Evolutionary conservation across 805 yeast genomes (phyloP).

Genomic region (Dipodascus albidus): DNA sequence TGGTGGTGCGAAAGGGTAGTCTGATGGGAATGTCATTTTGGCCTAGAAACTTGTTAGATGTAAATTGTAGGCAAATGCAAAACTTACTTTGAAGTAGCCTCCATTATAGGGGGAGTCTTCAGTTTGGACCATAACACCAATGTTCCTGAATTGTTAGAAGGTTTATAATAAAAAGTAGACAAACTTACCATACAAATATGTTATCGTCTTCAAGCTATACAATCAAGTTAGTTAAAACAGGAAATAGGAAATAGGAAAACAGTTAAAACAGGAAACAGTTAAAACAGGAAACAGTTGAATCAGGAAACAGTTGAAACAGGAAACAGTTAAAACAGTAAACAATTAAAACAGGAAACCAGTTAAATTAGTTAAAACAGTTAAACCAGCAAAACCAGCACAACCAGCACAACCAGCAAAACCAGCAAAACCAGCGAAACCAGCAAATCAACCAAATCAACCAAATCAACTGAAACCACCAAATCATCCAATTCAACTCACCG

Average conservation of each 20-base stretch:
- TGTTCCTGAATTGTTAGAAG: conserved; percentile 40
- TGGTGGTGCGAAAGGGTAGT: conserved; percentile 90
- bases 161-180: neutral
- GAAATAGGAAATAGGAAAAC: neutral
- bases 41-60: conserved; percentile 30
- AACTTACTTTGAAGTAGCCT: conserved; percentile 60
- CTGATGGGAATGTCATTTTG: conserved; percentile 84
- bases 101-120: conserved; percentile 88
- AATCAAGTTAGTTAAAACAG: conserved; percentile 3
- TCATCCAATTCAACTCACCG: conserved; percentile 17
- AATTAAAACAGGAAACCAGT: no score
- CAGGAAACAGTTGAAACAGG: neutral
- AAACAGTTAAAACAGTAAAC: conserved; percentile 3
- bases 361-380: no score
- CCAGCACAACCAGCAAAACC: no score
- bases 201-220: conserved; percentile 44
- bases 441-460: no score
- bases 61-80: neutral
- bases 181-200: conserved; percentile 37
- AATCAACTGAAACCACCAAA: neutral
- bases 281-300: conserved; percentile 1
- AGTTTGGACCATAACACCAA: conserved; percentile 86
- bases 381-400: no score
- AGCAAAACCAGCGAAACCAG: no score
- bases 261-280: conserved; percentile 3